Evolutionary conservation across 2,329 filamentous ascomycete genomes (phyloP).

Genomic region (Aschersonia sp.): DNA sequence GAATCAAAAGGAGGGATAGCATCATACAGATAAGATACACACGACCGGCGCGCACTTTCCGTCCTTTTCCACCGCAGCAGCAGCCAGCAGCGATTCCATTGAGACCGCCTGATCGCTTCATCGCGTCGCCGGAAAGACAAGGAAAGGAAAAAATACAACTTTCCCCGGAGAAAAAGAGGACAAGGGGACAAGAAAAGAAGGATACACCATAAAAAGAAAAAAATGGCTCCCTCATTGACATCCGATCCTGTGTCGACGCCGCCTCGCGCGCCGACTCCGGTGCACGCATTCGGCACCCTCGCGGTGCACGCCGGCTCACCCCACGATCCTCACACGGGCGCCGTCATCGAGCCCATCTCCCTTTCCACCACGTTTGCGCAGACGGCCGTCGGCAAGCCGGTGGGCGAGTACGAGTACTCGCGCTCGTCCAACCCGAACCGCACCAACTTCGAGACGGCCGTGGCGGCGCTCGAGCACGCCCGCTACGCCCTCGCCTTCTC

Average conservation of each 20-base stretch:
- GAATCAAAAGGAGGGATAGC: background rate
- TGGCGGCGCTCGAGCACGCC: constrained; percentile 85
- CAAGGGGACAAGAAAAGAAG: background rate
- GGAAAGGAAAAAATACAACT: no score
- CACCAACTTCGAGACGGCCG: constrained; percentile 80
- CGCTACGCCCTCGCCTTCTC: constrained; percentile 88
- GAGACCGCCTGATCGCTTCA: no score
- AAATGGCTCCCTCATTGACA: constrained; percentile 16
- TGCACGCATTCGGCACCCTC: constrained; percentile 76
- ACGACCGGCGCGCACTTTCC: no score
- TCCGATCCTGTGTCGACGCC: constrained; percentile 54
- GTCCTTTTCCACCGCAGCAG: no score
- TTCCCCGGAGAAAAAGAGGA: no score
- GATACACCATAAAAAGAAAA: background rate
- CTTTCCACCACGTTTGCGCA: constrained; percentile 96
- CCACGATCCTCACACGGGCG: constrained; percentile 81
- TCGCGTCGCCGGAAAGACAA: no score
- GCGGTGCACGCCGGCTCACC: constrained; percentile 89
- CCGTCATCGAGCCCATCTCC: constrained; percentile 92
- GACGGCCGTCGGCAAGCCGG: constrained; percentile 68
- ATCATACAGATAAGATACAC: no score
- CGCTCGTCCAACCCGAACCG: constrained; percentile 91
- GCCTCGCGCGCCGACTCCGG: constrained; percentile 54
- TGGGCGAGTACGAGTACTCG: constrained; percentile 87
- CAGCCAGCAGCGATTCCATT: no score